Evolutionary conservation across 306 rosid species (phyloP).

Genomic region (Vigna mungo): DNA sequence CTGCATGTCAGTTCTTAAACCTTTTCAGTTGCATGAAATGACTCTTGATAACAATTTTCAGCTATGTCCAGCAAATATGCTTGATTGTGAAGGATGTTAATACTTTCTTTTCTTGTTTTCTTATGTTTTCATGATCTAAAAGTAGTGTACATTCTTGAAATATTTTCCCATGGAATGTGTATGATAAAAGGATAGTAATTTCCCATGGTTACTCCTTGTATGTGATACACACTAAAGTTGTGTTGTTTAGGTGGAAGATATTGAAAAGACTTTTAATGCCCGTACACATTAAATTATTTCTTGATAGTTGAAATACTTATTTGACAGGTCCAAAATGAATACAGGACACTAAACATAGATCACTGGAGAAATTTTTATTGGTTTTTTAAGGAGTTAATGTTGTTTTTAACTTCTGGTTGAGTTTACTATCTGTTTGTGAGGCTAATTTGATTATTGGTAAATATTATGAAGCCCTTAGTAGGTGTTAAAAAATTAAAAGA

Average conservation of each 20-base stretch:
- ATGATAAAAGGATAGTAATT: conserved; percentile 8
- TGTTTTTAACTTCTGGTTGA: conserved; percentile 21
- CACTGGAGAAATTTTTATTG: conserved; percentile 69
- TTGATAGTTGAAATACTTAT: conserved; percentile 38
- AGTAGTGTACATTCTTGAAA: conserved; percentile 12
- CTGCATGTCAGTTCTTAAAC: conserved; percentile 14
- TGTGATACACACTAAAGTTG: too few species aligned
- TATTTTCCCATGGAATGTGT: conserved; percentile 19
- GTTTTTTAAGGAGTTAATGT: conserved; percentile 64
- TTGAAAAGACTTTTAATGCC: conserved; percentile 8
- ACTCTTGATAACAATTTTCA: conserved; percentile 17
- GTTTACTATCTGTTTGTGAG: conserved; percentile 27
- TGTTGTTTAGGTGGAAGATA: conserved; percentile 18
- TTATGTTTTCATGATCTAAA: conserved; percentile 32
- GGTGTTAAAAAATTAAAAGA: background rate
- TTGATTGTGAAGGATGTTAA: conserved; percentile 25
- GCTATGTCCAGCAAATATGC: conserved; percentile 25
- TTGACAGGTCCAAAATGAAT: conserved; percentile 65
- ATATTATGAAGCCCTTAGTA: background rate
- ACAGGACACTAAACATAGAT: conserved; percentile 64
- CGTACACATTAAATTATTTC: conserved; percentile 20
- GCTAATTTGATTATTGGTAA: conserved; percentile 17
- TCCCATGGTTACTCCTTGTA: conserved; percentile 2
- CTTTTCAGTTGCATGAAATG: conserved; percentile 11
- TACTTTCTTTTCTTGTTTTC: conserved; percentile 22